Conservation (phyloP, 2,329 filamentous ascomycete species). For the Arthrobotrys megalospora region DNA sequence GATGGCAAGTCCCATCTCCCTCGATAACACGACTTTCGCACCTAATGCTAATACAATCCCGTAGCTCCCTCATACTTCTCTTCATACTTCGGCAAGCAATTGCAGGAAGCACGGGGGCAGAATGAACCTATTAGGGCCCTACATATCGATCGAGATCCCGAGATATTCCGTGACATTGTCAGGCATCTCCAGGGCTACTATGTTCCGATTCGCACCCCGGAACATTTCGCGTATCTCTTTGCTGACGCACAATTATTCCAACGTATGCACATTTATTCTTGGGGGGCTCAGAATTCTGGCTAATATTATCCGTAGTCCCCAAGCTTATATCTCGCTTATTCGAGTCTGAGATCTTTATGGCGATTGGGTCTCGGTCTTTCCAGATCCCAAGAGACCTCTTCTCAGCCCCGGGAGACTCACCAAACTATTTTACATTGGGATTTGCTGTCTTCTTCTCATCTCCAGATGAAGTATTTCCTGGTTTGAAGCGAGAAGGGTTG, state of each 20-base stretch:
- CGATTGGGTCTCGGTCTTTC: conserved; percentile 88
- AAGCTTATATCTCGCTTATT: conserved; percentile 91
- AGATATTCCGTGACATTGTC: conserved; percentile 89
- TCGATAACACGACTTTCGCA: conserved; percentile 31
- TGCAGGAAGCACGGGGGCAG: conserved; percentile 76
- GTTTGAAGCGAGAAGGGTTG: conserved; percentile 82
- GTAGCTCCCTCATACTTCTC: conserved; percentile 97
- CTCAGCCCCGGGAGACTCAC: conserved; percentile 86
- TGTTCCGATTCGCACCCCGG: conserved; percentile 82
- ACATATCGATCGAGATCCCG: conserved; percentile 94
- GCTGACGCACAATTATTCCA: conserved; percentile 96
- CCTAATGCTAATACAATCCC: conserved; percentile 63
- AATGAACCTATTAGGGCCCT: conserved; percentile 80
- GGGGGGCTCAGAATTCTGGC: conserved; percentile 12
- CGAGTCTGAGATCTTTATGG: conserved; percentile 91
- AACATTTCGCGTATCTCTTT: conserved; percentile 91
- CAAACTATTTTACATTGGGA: conserved; percentile 89
- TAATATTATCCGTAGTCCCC: conserved; percentile 74
- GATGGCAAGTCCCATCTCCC: conserved; percentile 73
- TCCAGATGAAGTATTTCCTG: conserved; percentile 85
- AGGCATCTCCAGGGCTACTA: conserved; percentile 93
- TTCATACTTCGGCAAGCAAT: conserved; percentile 88
- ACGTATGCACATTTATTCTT: conserved; percentile 70
- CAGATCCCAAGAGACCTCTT: conserved; percentile 92
- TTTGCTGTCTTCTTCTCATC: conserved; percentile 83